These are phyloP conservation scores for Dendrobium huoshanense DNA, from an alignment of 106 monocot genomes.

Conservation along the genomic window DNA sequence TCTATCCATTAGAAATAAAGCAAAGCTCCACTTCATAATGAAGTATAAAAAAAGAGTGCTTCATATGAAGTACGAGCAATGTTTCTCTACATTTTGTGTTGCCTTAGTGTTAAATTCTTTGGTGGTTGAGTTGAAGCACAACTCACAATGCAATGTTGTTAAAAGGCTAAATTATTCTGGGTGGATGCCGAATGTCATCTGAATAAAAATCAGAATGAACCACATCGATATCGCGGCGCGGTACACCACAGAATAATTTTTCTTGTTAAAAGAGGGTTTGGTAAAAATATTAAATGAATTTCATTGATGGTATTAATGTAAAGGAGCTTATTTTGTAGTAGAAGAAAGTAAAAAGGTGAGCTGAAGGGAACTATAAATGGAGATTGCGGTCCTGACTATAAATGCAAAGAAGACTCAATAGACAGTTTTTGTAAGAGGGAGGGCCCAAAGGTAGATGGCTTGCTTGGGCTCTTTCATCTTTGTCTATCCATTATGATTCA, in stretches of 20 bases:
- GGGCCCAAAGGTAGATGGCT: background rate
- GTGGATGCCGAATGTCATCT: no score
- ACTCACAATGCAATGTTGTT: background rate
- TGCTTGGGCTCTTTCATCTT: background rate
- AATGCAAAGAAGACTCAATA: background rate
- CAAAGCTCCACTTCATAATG: no score
- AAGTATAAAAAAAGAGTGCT: no score
- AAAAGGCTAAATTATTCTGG: background rate
- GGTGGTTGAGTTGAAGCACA: no score
- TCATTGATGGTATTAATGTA: background rate
- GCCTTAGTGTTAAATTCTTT: no score
- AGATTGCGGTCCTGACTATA: background rate
- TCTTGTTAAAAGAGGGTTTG: background rate
- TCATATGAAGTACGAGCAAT: no score
- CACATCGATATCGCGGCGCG: no score
- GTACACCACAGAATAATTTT: no score
- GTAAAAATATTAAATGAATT: background rate
- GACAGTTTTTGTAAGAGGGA: background rate
- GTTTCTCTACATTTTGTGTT: no score
- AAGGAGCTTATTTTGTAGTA: background rate
- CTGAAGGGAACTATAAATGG: background rate
- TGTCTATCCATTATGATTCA: background rate
- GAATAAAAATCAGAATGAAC: no score
- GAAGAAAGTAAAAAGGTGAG: background rate
- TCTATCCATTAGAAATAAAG: no score